Evolutionary conservation across 2,329 filamentous ascomycete species (phyloP).

Genomic region (Fusarium avenaceum): DNA sequence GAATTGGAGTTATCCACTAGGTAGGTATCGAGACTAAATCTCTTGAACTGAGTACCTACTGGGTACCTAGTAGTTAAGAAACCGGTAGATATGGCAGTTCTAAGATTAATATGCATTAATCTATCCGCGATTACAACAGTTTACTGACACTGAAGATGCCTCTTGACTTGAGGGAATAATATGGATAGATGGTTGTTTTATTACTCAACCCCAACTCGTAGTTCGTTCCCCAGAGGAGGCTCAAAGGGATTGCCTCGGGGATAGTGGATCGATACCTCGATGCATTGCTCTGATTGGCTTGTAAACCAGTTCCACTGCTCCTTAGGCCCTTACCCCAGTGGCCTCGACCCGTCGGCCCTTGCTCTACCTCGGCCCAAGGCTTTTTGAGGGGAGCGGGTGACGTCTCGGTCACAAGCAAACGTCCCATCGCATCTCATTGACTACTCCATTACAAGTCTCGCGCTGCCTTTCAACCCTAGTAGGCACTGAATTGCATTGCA

Average conservation of each 20-base stretch:
- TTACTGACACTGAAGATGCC: background rate
- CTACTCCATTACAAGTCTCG: conserved; percentile 10
- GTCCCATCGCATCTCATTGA: background rate
- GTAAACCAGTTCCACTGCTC: background rate
- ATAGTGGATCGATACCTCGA: conserved; percentile 11
- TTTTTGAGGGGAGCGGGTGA: conserved; percentile 45
- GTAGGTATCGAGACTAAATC: too few relatives aligned
- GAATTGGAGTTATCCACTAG: too few relatives aligned
- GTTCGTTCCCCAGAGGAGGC: conserved; percentile 33
- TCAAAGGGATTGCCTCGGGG: conserved; percentile 37
- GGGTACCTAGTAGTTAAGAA: too few relatives aligned
- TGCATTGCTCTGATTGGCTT: conserved; percentile 15
- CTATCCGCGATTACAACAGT: too few relatives aligned
- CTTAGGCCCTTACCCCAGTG: background rate
- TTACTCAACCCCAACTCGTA: background rate
- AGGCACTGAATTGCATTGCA: background rate
- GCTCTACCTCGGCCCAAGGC: conserved; percentile 48
- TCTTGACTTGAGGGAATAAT: background rate
- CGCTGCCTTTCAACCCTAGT: background rate
- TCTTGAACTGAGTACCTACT: too few relatives aligned
- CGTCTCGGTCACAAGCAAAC: conserved; percentile 44
- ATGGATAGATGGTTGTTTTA: background rate
- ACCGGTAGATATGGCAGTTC: too few relatives aligned
- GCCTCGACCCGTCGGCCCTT: conserved; percentile 30
- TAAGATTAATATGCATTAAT: too few relatives aligned